These are phyloP conservation scores for Microcyclospora tardicrescens DNA, from an alignment of 2,329 filamentous ascomycete genomes.

Conservation along the genomic window DNA sequence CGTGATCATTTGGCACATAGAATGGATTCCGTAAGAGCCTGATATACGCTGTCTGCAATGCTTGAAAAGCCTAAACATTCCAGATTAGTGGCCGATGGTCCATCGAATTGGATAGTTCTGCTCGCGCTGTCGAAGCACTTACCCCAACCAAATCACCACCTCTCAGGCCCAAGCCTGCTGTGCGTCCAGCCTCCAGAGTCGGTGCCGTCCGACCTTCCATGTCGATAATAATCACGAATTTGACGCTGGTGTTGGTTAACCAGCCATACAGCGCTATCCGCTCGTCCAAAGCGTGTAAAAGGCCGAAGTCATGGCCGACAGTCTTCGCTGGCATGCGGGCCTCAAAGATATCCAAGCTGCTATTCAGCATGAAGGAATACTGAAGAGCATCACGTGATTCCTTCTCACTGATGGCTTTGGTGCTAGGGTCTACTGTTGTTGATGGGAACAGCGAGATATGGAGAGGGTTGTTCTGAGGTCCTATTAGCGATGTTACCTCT, in stretches of 20 bases:
- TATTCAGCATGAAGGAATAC: conserved; percentile 82
- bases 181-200: conserved; percentile 18
- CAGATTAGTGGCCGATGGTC: neutral
- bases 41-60: conserved; percentile 87
- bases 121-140: conserved; percentile 19
- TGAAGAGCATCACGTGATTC: conserved; percentile 60
- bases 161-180: conserved; percentile 51
- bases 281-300: conserved; percentile 89
- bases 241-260: conserved; percentile 89
- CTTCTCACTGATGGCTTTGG: conserved; percentile 29
- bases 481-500: no score
- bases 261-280: conserved; percentile 87
- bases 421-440: conserved; percentile 33
- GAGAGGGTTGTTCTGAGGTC: conserved; percentile 74
- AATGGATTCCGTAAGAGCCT: conserved; percentile 85
- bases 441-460: conserved; percentile 72
- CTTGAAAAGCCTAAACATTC: conserved; percentile 57
- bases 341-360: conserved; percentile 87
- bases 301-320: conserved; percentile 71
- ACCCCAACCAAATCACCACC: conserved; percentile 82
- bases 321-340: conserved; percentile 62
- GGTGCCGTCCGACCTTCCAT: conserved; percentile 57
- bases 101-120: neutral
- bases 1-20: conserved; percentile 77
- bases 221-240: conserved; percentile 81